Base-by-base conservation (phyloP, 2,329 filamentous ascomycete species). In the Mycosphaerelloides madeirae region DNA sequence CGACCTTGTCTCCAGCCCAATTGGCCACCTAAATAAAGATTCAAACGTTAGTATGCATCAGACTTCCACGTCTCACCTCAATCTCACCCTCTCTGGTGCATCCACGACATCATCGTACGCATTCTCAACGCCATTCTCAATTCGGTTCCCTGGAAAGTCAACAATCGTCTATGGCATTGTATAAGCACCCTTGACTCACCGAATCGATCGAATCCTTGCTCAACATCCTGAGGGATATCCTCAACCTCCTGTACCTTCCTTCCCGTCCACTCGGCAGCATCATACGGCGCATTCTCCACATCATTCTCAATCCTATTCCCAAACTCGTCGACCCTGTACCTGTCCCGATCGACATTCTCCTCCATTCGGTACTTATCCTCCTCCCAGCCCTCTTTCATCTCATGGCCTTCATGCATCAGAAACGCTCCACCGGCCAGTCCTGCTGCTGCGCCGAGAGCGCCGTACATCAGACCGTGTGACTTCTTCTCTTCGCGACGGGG, bases 371-470 rank as follows among this genome's bases (percentile, higher is more conserved):
- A 51, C 48, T 62, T 56, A 35, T 61, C 59, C 33, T 50, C 46
- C 34, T 64, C 57, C 37, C 46, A 57, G 31, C 59, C 48, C 12
- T 59, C 47, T 37, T 60, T 50, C 31, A 70, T 63, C 55, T 72
- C 64, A 41, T 70, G 61, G 4, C 68, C 69, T 44, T 72, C 71
- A 46, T 74, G 66, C 65, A 68, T 70, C 41, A 71, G 52, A 41
- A 72, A 44, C 33, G 69, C 71, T 42, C 70, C 70, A 13, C 68
- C 71, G 7, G 65, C 62, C 14, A 70, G 40, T 3, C 71, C 71
- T 1, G 65, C 66, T 15, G 61, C 70, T 3, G 61, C 68, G 25
- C 66, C 71, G 14, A 67, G 52, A 1, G 64, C 66, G 7, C 62
- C 65, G 49, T 70, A 70, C 31, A 62, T 53, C 49, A 65, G 37